phyloP scores from a whole-genome alignment of 306 rosid species.

The Quercus variabilis region DNA sequence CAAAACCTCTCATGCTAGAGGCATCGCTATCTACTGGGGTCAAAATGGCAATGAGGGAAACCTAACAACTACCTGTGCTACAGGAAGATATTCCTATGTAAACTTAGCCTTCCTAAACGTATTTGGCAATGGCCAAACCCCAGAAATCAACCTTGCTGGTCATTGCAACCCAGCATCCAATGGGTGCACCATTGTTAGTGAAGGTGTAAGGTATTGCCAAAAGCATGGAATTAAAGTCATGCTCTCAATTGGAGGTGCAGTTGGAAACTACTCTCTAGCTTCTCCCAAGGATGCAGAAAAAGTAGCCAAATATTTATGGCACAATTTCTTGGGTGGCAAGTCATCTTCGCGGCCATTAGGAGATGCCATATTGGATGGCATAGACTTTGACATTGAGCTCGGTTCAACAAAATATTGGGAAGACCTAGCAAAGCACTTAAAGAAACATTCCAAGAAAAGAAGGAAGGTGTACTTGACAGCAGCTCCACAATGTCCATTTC shows the following conservation, averaged over 20 bases:
- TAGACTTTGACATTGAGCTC: constrained; percentile 72
- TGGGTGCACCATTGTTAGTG: constrained; percentile 41
- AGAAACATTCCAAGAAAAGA: constrained; percentile 16
- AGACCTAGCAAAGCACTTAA: constrained; percentile 41
- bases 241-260: constrained; percentile 67
- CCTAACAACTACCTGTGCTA: constrained; percentile 58
- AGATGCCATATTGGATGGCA: constrained; percentile 60
- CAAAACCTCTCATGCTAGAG: constrained; percentile 32
- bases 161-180: constrained; percentile 56
- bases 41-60: constrained; percentile 65
- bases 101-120: constrained; percentile 43
- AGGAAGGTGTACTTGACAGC: constrained; percentile 50
- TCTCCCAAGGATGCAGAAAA: constrained; percentile 45
- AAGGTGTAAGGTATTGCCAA: constrained; percentile 48
- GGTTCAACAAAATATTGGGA: constrained; percentile 45
- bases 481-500: constrained; percentile 84
- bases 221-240: constrained; percentile 53
- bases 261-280: constrained; percentile 51
- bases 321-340: constrained; percentile 67
- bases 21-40: constrained; percentile 76
- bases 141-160: constrained; percentile 57
- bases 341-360: constrained; percentile 64
- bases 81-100: constrained; percentile 43
- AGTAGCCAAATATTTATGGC: constrained; percentile 48
- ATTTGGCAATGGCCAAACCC: constrained; percentile 48